Percentiles rank a stretch among this genome's conserved stretches.
Evolutionary conservation across 352 stramenopile genomes (phyloP).

Genomic region (Phytophthora lateralis): DNA sequence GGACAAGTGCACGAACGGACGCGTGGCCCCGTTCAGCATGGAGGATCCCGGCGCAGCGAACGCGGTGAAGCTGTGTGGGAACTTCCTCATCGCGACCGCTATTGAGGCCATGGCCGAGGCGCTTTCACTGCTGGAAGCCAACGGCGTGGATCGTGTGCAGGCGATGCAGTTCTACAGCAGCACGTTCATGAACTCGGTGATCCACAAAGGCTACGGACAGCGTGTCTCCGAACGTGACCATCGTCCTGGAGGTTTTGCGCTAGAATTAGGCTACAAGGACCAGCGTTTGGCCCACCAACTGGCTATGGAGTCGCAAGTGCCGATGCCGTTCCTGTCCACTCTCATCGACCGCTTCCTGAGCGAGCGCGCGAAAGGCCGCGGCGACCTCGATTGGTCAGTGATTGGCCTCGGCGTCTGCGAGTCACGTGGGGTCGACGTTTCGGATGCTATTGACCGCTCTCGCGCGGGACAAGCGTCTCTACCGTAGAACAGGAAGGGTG

Average conservation of each 20-base stretch:
- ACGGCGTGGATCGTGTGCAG: slow-evolving; percentile 74
- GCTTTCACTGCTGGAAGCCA: slow-evolving; percentile 65
- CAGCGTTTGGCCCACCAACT: slow-evolving; percentile 64
- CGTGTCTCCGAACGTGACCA: slow-evolving; percentile 81
- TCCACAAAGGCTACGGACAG: slow-evolving; percentile 84
- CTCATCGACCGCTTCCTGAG: slow-evolving; percentile 75
- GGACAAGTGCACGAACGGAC: slow-evolving; percentile 40
- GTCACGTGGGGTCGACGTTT: slow-evolving; percentile 64
- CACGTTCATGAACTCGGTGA: slow-evolving; percentile 83
- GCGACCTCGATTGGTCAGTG: slow-evolving; percentile 77
- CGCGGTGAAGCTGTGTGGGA: slow-evolving; percentile 80
- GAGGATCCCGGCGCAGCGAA: slow-evolving; percentile 69
- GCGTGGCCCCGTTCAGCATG: slow-evolving; percentile 57
- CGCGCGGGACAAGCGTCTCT: slow-evolving; percentile 21
- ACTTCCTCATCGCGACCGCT: slow-evolving; percentile 81
- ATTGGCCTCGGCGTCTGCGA: slow-evolving; percentile 68
- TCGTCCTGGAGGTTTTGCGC: slow-evolving; percentile 65
- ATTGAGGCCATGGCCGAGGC: slow-evolving; percentile 83
- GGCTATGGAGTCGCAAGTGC: slow-evolving; percentile 52
- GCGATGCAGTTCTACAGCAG: slow-evolving; percentile 80
- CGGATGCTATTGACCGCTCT: slow-evolving; percentile 38
- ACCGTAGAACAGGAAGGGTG: neutral
- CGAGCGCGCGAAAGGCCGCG: slow-evolving; percentile 60
- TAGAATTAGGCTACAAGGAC: slow-evolving; percentile 81
- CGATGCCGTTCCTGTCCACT: slow-evolving; percentile 81